These are phyloP conservation scores for Yueomyces sinensis DNA, from an alignment of 805 yeast genomes.

Conservation along the genomic window DNA sequence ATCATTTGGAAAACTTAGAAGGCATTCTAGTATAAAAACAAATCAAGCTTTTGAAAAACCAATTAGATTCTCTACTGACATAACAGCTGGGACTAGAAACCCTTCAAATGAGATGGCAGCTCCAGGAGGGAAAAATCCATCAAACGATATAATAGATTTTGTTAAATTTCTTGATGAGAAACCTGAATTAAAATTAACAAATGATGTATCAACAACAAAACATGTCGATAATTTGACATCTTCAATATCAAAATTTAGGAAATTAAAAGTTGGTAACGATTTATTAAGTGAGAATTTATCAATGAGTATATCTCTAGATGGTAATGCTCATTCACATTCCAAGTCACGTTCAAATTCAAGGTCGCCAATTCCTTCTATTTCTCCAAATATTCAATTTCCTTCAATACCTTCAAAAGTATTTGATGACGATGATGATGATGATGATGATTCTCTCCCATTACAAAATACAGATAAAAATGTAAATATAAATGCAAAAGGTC, in stretches of 20 bases:
- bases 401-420: constrained; percentile 22
- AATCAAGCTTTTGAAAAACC: constrained; percentile 18
- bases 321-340: constrained; percentile 2
- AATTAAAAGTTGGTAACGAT: constrained; percentile 39
- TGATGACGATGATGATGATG: constrained; percentile 1
- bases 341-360: constrained; percentile 18
- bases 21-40: constrained; percentile 30
- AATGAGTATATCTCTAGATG: constrained; percentile 31
- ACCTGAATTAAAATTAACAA: constrained; percentile 30
- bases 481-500: constrained; percentile 1
- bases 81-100: not conserved
- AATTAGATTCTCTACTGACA: not conserved
- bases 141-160: constrained; percentile 49
- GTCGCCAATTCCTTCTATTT: constrained; percentile 24
- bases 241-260: constrained; percentile 38
- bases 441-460: not conserved
- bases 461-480: not conserved
- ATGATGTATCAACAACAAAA: constrained; percentile 1
- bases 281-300: constrained; percentile 41
- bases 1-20: constrained; percentile 60
- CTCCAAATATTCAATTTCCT: constrained; percentile 16
- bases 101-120: too few relatives aligned
- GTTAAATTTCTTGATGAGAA: constrained; percentile 58
- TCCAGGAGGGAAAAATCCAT: not conserved
- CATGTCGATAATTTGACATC: constrained; percentile 26